Evolutionary conservation across 352 stramenopile species (phyloP), one percentile per base, ranked within the genome.

Genomic region (Thraustochytrium sp.): DNA sequence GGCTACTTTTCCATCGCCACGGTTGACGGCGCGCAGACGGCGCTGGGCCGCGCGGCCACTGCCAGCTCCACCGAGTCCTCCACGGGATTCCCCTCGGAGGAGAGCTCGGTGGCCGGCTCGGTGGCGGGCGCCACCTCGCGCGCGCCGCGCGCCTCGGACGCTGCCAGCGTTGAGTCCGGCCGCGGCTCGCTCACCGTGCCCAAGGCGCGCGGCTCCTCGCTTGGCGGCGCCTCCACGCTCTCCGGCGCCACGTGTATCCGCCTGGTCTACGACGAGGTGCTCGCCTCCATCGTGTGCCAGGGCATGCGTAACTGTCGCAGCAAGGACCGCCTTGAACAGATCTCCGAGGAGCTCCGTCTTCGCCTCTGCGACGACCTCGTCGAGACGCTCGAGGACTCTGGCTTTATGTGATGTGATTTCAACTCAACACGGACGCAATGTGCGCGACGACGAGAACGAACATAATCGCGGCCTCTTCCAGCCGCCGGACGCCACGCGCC

Each of bases 351-450:
- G 0, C 51, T 80, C 2, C 76, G 63, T 13, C 42, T 75, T 18
- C 48, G 68, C 26, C 26, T 80, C 8, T 38, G 21, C 26, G 68
- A 80, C 4, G 68, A 63, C 13, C 46, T 80, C 37, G 44, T 46
- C 3, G 68, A 53, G 68, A 80, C 42, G 34, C 31, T 80, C 37
- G 68, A 80, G 31, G n/a, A 49, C 2, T 55, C 31, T 8, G 68
- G 68, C 38, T 80, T 80, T 40, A 72, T 72, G 59, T 72, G 40
- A 72, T 16, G 46, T 72, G 16, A 55, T 23, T 55, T n/a, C n/a
- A n/a, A n/a, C n/a, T n/a, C n/a, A n/a, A n/a, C n/a, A n/a, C n/a
- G n/a, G n/a, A n/a, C n/a, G n/a, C n/a, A n/a, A n/a, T n/a, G n/a
- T n/a, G n/a, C n/a, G n/a, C n/a, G n/a, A n/a, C n/a, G n/a, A n/a